Evolutionary conservation across 148 eudicot genomes (phyloP).

Genomic region (Rhododendron griersonianum): DNA sequence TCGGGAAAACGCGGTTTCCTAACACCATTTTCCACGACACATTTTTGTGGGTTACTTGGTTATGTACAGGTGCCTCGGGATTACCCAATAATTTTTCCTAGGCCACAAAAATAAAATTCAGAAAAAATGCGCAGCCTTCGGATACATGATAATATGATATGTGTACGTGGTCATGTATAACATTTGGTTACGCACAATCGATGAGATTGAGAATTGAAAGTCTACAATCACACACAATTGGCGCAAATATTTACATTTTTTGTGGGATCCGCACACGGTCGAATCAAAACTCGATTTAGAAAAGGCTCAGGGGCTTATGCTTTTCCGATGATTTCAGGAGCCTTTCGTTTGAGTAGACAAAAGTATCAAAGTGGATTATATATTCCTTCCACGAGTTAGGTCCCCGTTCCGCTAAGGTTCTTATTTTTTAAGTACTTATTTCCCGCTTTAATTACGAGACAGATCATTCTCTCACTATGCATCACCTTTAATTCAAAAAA

Average conservation of each 20-base stretch:
- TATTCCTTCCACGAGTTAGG: too few species aligned
- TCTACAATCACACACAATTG: neutral
- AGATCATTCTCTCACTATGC: too few species aligned
- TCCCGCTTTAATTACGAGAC: too few species aligned
- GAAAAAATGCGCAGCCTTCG: neutral
- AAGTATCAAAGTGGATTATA: too few species aligned
- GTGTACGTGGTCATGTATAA: neutral
- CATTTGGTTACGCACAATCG: neutral
- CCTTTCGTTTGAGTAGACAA: too few species aligned
- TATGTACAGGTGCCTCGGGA: rapidly evolving
- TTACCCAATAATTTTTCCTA: neutral
- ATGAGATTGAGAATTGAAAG: neutral
- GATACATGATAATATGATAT: neutral
- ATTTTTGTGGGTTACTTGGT: too few species aligned
- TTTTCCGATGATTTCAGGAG: neutral
- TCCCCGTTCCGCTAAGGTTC: rapidly evolving
- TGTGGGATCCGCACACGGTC: neutral
- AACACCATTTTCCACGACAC: too few species aligned
- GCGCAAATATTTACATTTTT: neutral
- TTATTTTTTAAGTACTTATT: too few species aligned
- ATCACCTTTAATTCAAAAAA: too few species aligned
- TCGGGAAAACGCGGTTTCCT: too few species aligned
- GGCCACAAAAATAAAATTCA: neutral
- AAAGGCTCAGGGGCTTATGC: neutral
- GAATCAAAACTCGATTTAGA: neutral